Base-by-base conservation (phyloP, 2,329 filamentous ascomycete genomes). In the Phoma sp. region DNA sequence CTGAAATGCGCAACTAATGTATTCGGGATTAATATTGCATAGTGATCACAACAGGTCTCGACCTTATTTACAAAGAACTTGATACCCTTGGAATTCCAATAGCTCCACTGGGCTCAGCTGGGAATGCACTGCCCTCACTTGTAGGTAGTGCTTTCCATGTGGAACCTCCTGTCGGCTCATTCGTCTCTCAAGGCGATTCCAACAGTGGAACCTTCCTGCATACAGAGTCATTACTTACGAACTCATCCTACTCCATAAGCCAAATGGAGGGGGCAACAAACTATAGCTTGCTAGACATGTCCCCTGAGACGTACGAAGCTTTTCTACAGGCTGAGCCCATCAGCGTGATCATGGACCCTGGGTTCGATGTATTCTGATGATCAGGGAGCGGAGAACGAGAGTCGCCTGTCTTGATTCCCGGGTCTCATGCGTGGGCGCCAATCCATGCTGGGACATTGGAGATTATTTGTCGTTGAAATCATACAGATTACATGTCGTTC, bases 271-370 rank as follows among this genome's bases (percentile, higher is more conserved):
- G 40, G 11, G 14, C 14, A 4, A 25, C 32, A 9, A 35, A 29
- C 30, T 24, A 35, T 18, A 25, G 35, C 10, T n/a, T 36, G 18
- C 25, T 44, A 9, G 30, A 44, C 11, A 44, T 44, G 42, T 30
- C 42, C 4, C 42, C 42, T 24, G 42, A 44, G 42, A 44, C 35
- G 42, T 44, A 24, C 30, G 42, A 44, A 7, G 42, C 42, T 2
- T 44, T 44, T n/a, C 25, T 30, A 22, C 42, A 35, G 11, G 7
- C 32, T n/a, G 42, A 44, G 18, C 42, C 42, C 2, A 44, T 44
- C 29, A 44, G 42, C 13, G 32, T 44, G 10, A 44, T 30, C 9
- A 44, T 44, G 42, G 24, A 44, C 13, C 30, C 30, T 25, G 42
- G 42, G n/a, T 41, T 27, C 13, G 39, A 41, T 8, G 7, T 41